Conservation (phyloP, 2,329 filamentous ascomycete genomes). For the Leptographium lundbergii region DNA sequence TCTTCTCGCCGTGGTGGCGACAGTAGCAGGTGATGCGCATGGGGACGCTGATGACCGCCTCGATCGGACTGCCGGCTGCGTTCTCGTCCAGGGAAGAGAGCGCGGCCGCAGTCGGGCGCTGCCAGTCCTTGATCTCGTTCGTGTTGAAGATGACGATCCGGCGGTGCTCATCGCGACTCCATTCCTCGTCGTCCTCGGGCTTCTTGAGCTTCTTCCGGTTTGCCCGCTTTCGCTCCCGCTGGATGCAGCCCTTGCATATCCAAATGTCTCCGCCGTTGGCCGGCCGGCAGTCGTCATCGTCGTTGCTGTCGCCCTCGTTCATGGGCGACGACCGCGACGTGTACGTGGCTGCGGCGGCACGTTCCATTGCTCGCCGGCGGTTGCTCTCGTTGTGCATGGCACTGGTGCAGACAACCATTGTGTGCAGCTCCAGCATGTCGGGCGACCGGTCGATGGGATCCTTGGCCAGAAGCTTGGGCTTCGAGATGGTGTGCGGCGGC, state of each 20-base stretch:
- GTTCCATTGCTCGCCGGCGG: constrained; percentile 53
- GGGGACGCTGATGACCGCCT: constrained; percentile 52
- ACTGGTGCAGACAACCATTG: constrained; percentile 80
- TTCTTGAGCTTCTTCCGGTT: constrained; percentile 89
- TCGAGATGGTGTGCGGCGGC: constrained; percentile 83
- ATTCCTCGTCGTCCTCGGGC: constrained; percentile 80
- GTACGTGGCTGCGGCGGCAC: constrained; percentile 33
- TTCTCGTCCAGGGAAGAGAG: constrained; percentile 7
- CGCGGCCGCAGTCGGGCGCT: constrained; percentile 35
- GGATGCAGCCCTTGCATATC: constrained; percentile 86
- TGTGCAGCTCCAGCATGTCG: constrained; percentile 68
- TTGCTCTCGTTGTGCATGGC: constrained; percentile 67
- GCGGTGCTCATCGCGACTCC: constrained; percentile 66
- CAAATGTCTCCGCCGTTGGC: constrained; percentile 86
- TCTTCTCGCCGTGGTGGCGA: constrained; percentile 85
- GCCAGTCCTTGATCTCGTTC: constrained; percentile 75
- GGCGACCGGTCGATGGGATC: constrained; percentile 49
- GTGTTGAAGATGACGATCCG: constrained; percentile 88
- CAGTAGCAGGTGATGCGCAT: constrained; percentile 98
- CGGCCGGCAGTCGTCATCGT: constrained; percentile 55
- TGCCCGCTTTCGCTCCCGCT: constrained; percentile 79
- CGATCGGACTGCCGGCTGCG: constrained; percentile 24
- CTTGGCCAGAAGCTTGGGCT: constrained; percentile 79
- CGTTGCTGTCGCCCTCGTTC: constrained; percentile 20
- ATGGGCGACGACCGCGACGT: constrained; percentile 16